phyloP scores from a whole-genome alignment of 257 asterid genomes.

The Orobanche coerulescens region DNA sequence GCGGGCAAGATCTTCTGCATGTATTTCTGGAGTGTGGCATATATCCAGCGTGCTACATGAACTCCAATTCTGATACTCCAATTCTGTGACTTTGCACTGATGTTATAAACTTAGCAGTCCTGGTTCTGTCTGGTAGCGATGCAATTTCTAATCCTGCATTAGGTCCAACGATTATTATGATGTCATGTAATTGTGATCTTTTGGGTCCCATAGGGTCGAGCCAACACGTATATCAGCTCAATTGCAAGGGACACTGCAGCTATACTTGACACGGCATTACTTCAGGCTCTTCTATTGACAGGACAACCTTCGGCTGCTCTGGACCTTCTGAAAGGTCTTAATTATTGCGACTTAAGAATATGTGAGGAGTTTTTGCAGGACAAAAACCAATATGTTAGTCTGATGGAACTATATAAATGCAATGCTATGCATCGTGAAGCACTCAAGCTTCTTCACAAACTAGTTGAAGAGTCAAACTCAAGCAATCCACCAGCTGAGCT shows the following conservation, averaged over 20 bases:
- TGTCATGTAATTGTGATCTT: constrained; percentile 9
- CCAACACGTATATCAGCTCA: constrained; percentile 56
- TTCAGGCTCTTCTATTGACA: constrained; percentile 80
- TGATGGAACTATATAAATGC: constrained; percentile 79
- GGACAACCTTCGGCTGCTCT: constrained; percentile 85
- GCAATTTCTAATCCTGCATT: constrained; percentile 20
- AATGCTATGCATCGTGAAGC: constrained; percentile 86
- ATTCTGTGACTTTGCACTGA: background rate
- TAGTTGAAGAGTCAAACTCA: constrained; percentile 81
- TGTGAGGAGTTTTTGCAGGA: constrained; percentile 81
- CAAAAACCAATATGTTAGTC: constrained; percentile 57
- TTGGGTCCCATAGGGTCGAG: constrained; percentile 49
- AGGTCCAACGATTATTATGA: constrained; percentile 19
- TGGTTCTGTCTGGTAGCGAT: constrained; percentile 6
- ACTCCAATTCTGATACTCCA: background rate
- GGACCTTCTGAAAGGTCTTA: constrained; percentile 72
- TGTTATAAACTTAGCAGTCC: background rate
- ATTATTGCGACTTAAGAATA: constrained; percentile 73
- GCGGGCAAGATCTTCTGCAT: constrained; percentile 14
- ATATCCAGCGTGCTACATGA: background rate
- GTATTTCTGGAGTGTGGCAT: background rate
- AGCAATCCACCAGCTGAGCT: constrained; percentile 71
- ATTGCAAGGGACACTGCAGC: constrained; percentile 96
- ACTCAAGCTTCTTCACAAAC: constrained; percentile 71
- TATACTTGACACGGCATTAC: constrained; percentile 79